Base-by-base conservation (phyloP, 257 asterid genomes). In the Datura wrightii region DNA sequence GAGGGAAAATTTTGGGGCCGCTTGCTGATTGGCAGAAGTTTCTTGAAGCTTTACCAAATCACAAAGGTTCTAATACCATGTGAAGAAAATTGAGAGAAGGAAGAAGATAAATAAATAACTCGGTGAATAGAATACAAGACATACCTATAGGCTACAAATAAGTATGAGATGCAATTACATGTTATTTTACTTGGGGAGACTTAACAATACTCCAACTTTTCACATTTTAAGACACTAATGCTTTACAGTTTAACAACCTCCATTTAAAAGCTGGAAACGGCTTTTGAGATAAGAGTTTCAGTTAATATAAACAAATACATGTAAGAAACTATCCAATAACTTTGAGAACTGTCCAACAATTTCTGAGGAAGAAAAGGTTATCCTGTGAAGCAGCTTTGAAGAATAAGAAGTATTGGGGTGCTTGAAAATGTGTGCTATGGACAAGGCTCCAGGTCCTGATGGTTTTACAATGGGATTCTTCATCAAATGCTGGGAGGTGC, bases 101-200 rank as follows among this genome's bases (percentile, higher is more conserved):
- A 36, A 66, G 79, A 6, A 18, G 44, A 71, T 8, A 56, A 56
- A 56, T 46, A 67, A 10, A 46, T 48, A 46, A 19, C 80, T 19
- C 48, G 80, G 48, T 74, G 78, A 39, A 37, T 74, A 50, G 39
- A 71, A 72, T 72, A 72, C 80, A 46, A 46, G 42, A 72, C 3
- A 74, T 59, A 74, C 80, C 59, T 19, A 24, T 24, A 24, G 31
- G 31, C 31, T 24, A 46, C 80, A 74, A 74, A 14, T 74, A 48
- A 42, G 39, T 48, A 11, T 48, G 80, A 5, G 42, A 48, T 74
- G 24, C 59, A 50, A 67, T 74, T 74, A 74, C 56, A 48, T 2
- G 10, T 65, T 65, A 65, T 65, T 34, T 65, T 31, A 65, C 13
- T 60, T 65, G 63, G 31, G 63, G 44, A 34, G 72, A 65, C 72